phyloP scores from a whole-genome alignment of 805 yeast species.

The Torulaspora maleeae region DNA sequence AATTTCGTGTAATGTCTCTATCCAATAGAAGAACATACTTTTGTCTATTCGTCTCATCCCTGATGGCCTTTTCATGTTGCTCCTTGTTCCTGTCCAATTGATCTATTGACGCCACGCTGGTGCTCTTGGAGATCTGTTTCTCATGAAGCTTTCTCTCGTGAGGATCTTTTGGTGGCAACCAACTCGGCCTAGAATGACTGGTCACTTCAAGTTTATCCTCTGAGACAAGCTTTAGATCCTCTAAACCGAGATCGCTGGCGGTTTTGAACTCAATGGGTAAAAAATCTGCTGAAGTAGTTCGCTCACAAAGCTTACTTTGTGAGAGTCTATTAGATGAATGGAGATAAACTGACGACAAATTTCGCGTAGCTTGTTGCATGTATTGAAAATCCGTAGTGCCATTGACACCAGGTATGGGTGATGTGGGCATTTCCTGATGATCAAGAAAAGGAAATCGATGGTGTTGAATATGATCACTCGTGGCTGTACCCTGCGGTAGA shows the following conservation, averaged over 20 bases:
- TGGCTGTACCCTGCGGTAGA: not conserved
- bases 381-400: slow-evolving; percentile 30
- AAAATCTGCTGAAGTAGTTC: slow-evolving; percentile 35
- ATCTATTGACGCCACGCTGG: slow-evolving; percentile 35
- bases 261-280: slow-evolving; percentile 39
- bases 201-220: slow-evolving; percentile 52
- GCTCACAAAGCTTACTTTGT: slow-evolving; percentile 36
- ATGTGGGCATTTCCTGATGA: slow-evolving; percentile 39
- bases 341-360: slow-evolving; percentile 41
- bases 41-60: slow-evolving; percentile 28
- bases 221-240: slow-evolving; percentile 57
- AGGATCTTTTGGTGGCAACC: slow-evolving; percentile 62
- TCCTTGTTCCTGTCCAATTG: slow-evolving; percentile 30
- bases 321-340: slow-evolving; percentile 37
- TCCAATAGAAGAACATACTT: slow-evolving; percentile 27
- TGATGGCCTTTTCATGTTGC: slow-evolving; percentile 23
- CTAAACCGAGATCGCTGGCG: slow-evolving; percentile 43
- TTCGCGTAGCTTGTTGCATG: slow-evolving; percentile 36
- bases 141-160: slow-evolving; percentile 54
- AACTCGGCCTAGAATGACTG: slow-evolving; percentile 62
- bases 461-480: not conserved
- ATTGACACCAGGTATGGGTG: slow-evolving; percentile 46
- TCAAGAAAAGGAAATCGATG: slow-evolving; percentile 23
- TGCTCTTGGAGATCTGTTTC: slow-evolving; percentile 44
- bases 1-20: slow-evolving; percentile 33